Evolutionary conservation across 768 basidiomycete species (phyloP).

Genomic region (Leucosporidium creatinivorum): DNA sequence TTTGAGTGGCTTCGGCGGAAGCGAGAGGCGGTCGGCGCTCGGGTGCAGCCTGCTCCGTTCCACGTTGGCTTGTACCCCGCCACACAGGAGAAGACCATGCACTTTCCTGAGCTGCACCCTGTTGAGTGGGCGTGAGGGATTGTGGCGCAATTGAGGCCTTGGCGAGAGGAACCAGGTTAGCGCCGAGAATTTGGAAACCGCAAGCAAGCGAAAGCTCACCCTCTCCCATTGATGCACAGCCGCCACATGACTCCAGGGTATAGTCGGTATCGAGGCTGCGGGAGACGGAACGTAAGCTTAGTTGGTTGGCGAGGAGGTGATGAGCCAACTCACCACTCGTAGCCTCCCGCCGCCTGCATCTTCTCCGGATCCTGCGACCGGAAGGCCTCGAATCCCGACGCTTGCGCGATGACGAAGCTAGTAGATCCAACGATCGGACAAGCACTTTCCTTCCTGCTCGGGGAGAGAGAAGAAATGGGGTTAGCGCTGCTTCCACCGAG

Average conservation of each 20-base stretch:
- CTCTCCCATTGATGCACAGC: slow-evolving; percentile 12
- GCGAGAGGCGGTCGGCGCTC: background rate
- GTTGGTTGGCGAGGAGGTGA: background rate
- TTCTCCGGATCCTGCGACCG: background rate
- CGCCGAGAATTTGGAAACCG: background rate
- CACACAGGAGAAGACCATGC: slow-evolving; percentile 12
- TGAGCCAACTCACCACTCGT: slow-evolving; percentile 1
- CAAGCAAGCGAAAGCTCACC: background rate
- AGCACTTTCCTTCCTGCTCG: slow-evolving; percentile 8
- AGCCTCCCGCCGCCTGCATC: background rate
- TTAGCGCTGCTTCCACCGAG: background rate
- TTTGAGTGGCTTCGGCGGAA: background rate
- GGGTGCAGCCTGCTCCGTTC: background rate
- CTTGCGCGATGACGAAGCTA: background rate
- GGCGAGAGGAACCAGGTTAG: background rate
- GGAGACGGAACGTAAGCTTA: background rate
- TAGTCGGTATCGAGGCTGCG: slow-evolving; percentile 9
- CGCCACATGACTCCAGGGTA: slow-evolving; percentile 22
- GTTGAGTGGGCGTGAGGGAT: background rate
- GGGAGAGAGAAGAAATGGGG: background rate
- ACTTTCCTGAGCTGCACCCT: slow-evolving; percentile 8
- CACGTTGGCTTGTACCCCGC: slow-evolving; percentile 4
- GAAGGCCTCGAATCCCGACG: background rate
- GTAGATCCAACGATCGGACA: slow-evolving; percentile 26
- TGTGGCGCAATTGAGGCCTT: background rate